phyloP scores from a whole-genome alignment of 2,329 filamentous ascomycete species.

The Paracoccidioides brasiliensis region DNA sequence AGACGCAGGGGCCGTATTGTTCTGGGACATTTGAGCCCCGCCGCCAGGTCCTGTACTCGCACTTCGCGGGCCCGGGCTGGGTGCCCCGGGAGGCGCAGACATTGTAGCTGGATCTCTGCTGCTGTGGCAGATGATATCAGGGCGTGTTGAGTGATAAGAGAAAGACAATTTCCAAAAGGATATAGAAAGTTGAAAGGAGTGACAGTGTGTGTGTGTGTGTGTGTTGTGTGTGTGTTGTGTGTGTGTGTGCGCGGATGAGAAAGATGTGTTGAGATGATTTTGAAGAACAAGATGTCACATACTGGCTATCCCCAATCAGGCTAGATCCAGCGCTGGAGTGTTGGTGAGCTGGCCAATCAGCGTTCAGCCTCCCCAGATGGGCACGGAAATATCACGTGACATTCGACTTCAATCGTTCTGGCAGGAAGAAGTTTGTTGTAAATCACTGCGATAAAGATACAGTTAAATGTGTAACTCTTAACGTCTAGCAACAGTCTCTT shows the following conservation, averaged over 20 bases:
- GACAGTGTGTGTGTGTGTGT: too few relatives aligned
- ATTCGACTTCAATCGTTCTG: not conserved
- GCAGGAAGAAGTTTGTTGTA: not conserved
- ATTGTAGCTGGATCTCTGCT: constrained; percentile 17
- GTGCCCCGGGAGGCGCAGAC: constrained; percentile 35
- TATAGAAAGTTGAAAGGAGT: not conserved
- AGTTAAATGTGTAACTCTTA: too few relatives aligned
- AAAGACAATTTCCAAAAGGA: not conserved
- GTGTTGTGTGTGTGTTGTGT: too few relatives aligned
- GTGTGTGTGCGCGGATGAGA: not conserved
- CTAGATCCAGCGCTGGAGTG: not conserved
- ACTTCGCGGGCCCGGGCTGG: constrained; percentile 37
- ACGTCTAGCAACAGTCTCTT: too few relatives aligned
- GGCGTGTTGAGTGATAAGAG: not conserved
- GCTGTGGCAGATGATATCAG: not conserved
- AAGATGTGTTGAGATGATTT: not conserved
- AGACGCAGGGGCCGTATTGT: constrained; percentile 37
- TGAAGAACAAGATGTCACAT: not conserved
- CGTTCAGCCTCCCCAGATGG: not conserved
- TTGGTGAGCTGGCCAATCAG: not conserved
- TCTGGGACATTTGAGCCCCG: constrained; percentile 35
- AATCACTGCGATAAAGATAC: too few relatives aligned
- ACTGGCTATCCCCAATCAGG: not conserved
- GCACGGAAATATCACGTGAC: not conserved
- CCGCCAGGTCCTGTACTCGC: constrained; percentile 36